A percentile compares a stretch with the other conserved stretches of the same genome.
Evolutionary conservation across 768 basidiomycete species (phyloP).

Genomic region (Boletus fagicola): DNA sequence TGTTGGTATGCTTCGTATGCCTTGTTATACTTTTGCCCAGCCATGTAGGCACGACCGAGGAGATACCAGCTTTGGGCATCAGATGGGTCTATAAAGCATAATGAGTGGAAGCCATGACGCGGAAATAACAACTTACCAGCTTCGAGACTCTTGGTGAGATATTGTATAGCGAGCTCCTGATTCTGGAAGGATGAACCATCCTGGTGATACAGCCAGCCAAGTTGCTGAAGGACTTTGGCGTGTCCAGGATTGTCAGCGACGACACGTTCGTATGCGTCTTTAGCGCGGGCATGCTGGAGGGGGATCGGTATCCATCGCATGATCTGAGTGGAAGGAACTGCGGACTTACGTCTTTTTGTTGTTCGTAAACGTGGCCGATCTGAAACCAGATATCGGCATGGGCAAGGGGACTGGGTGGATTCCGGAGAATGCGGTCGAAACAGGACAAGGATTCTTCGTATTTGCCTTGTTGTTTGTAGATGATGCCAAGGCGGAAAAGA

Average conservation of each 20-base stretch:
- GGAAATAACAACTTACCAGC: slow-evolving; percentile 58
- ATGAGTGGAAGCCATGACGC: background rate
- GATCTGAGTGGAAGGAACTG: background rate
- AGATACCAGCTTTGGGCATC: slow-evolving; percentile 99
- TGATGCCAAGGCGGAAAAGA: slow-evolving; percentile 95
- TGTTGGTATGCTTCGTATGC: slow-evolving; percentile 99
- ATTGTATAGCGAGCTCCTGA: slow-evolving; percentile 90
- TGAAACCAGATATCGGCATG: slow-evolving; percentile 99
- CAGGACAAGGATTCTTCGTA: slow-evolving; percentile 85
- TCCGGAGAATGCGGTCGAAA: slow-evolving; percentile 95
- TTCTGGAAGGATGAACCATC: slow-evolving; percentile 94
- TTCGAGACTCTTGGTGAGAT: slow-evolving; percentile 92
- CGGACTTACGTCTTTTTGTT: slow-evolving; percentile 84
- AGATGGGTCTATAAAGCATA: slow-evolving; percentile 63
- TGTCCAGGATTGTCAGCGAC: slow-evolving; percentile 90
- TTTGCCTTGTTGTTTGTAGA: slow-evolving; percentile 98
- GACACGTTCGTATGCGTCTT: slow-evolving; percentile 95
- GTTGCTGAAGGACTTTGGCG: slow-evolving; percentile 95
- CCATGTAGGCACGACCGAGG: slow-evolving; percentile 97
- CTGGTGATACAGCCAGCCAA: slow-evolving; percentile 98
- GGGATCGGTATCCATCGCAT: slow-evolving; percentile 13
- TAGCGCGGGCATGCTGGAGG: slow-evolving; percentile 77
- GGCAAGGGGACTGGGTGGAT: slow-evolving; percentile 92
- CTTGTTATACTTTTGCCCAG: slow-evolving; percentile 97
- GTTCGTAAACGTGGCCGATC: slow-evolving; percentile 97